phyloP scores from a whole-genome alignment of 2,329 filamentous ascomycete species.

The Colletotrichum sp. region DNA sequence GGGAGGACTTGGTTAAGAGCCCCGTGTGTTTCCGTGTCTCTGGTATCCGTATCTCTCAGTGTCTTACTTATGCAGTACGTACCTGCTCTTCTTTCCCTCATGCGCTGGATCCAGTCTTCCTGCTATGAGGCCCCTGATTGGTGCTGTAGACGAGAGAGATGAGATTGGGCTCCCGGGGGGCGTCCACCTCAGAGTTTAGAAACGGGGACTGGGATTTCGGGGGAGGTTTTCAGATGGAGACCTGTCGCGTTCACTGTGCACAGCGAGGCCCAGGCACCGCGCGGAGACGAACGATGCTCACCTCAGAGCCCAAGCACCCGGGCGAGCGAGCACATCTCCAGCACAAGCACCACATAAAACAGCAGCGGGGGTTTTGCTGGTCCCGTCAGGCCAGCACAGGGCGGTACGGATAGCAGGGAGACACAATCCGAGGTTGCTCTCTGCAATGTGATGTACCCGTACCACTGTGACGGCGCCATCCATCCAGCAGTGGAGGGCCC shows the following conservation, averaged over 20 bases:
- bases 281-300: not conserved
- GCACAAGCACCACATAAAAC: not conserved
- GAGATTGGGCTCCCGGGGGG: not conserved
- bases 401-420: not conserved
- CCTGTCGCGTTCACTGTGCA: not conserved
- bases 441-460: not conserved
- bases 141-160: not conserved
- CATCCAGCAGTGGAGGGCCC: not conserved
- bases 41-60: not conserved
- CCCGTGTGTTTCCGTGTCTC: not conserved
- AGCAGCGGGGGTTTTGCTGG: not conserved
- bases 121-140: not conserved
- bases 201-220: not conserved
- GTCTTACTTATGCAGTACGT: not conserved
- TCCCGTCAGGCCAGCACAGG: not conserved
- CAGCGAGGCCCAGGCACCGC: not conserved
- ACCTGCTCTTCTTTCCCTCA: not conserved
- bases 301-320: not conserved
- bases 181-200: not conserved
- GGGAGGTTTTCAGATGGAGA: not conserved
- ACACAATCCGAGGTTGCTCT: not conserved
- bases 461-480: not conserved
- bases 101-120: not conserved
- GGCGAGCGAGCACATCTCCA: not conserved
- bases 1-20: not conserved